Base-by-base conservation (phyloP, 2,329 filamentous ascomycete species). In the Pleurostoma richardsiae region DNA sequence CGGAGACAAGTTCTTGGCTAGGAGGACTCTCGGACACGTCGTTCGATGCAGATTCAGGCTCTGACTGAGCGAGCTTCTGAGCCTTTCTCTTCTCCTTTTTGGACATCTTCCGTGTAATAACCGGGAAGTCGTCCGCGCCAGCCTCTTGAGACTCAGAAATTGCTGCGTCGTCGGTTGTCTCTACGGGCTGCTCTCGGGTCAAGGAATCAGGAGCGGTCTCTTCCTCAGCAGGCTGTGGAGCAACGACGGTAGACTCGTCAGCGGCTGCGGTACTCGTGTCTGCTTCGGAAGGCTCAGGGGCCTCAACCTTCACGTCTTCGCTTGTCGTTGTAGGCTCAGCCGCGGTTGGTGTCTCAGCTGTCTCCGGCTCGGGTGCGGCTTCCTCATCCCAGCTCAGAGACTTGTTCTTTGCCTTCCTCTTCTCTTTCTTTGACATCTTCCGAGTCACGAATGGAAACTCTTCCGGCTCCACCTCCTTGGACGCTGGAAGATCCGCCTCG, bases 381-480 rank as follows among this genome's bases (percentile, higher is more conserved):
- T 19, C 19, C 19, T 19, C 19, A 19, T 19, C 19, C 19, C 19
- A 19, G 19, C 19, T 19, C 19, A 19, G 19, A 19, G 19, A 19
- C 19, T 19, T 19, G 19, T 63, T 66, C 52, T 65, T 62, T 7
- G 59, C 58, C 51, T 39, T 48, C 33, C 44, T 49, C 47, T 47
- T 50, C 26, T 53, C 52, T 28, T 54, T 52, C 46, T 54, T 50
- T 1, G 52, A 54, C 44, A 49, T 39, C 36, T 52, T 50, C 36
- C 52, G 50, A 42, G 40, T 8, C 8, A 50, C 27, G 11, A 46
- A n/a, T 10, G 48, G 48, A 19, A 42, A 11, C 7, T 47, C 40
- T 39, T 46, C 38, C 4, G 29, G 29, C 26, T 27, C 29, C 6
- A 19, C 38, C 4, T 36, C 33, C 2, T 36, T n/a, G n/a, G n/a